Percentiles rank a stretch among this genome's conserved stretches.
phyloP scores from a whole-genome alignment of 176 grass and related monocot species.

The Eleusine coracana region DNA sequence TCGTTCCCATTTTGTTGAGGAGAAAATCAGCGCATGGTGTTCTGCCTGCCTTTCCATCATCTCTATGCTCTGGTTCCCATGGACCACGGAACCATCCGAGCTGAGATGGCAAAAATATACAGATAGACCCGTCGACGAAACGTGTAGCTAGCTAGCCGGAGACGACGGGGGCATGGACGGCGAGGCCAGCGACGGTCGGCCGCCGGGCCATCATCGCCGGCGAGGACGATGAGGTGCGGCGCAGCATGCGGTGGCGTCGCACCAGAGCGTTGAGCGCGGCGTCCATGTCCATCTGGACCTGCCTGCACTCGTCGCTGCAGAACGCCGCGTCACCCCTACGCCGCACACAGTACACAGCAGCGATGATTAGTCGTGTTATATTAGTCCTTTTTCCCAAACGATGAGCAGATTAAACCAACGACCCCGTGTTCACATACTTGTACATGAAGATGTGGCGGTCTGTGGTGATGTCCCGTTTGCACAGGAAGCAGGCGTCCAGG shows the following conservation, averaged over 20 bases:
- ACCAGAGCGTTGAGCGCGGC: slow-evolving; percentile 46
- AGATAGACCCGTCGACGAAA: too few species aligned
- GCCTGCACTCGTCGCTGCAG: slow-evolving; percentile 67
- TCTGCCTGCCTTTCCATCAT: too few species aligned
- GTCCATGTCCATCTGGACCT: slow-evolving; percentile 75
- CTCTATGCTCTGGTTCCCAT: too few species aligned
- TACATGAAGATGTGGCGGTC: slow-evolving; percentile 69
- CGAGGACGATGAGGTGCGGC: background rate
- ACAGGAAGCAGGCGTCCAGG: slow-evolving; percentile 64
- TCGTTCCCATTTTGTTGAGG: too few species aligned
- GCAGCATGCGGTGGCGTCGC: slow-evolving; percentile 38
- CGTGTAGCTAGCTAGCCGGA: too few species aligned
- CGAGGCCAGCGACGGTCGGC: slow-evolving; percentile 42
- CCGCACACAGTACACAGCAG: background rate
- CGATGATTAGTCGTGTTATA: too few species aligned
- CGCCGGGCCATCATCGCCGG: background rate
- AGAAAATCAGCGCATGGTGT: too few species aligned
- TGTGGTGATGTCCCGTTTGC: slow-evolving; percentile 53
- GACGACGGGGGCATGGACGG: slow-evolving; percentile 14
- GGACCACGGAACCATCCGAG: too few species aligned
- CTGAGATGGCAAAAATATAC: too few species aligned
- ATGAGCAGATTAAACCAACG: too few species aligned
- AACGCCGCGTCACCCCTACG: slow-evolving; percentile 65
- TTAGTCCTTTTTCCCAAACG: too few species aligned
- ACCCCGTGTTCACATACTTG: slow-evolving; percentile 32